Base-by-base conservation (phyloP, 78 protist genomes). In the Dictyostelium brefeldianum region DNA sequence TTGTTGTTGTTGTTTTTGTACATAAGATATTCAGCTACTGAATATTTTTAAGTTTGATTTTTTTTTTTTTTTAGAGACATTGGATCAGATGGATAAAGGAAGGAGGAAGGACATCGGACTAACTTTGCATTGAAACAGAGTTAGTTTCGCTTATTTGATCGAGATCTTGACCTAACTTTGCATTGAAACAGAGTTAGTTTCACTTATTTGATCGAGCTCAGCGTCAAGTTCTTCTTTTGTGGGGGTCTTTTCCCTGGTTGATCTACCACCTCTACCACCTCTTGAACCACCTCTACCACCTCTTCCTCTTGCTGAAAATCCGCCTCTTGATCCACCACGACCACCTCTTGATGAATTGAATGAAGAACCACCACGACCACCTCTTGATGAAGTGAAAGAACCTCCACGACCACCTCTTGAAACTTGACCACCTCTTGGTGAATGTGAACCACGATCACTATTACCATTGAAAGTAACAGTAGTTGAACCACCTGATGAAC, bases 181-280 rank as follows among this genome's bases (percentile, higher is more conserved):
- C 43, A 36, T 36, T 3, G 43, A 36, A 3, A 3, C 5, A 3
- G 43, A 36, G 43, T 36, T 36, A 1, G 2, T 36, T 36, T 36
- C 43, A 2, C 43, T 36, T 36, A 87, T 87, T 53, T 70, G 11
- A 46, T 87, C 92, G 1, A 87, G 46, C 31, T 87, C 92, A 27
- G 74, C 83, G 69, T 87, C 83, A 0, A 87, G 50, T 47, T 87
- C 92, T 31, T 87, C 92, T 27, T 77, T 56, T 59, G 78, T 64
- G 75, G 92, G 92, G 20, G 92, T 87, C 69, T 87, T 87, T 64
- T 87, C 92, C 50, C 75, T 87, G 12, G 22, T 75, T 62, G 83
- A 27, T 27, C 83, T 53, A 31, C 67, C 56, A 31, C 92, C 92
- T 43, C 92, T 41, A n/a, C 57, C 25, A 64, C 92, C 92, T 29